Evolutionary conservation across 441 rosid genomes (phyloP), one percentile per base, ranked within the genome.

Genomic region (Populus trichocarpa): DNA sequence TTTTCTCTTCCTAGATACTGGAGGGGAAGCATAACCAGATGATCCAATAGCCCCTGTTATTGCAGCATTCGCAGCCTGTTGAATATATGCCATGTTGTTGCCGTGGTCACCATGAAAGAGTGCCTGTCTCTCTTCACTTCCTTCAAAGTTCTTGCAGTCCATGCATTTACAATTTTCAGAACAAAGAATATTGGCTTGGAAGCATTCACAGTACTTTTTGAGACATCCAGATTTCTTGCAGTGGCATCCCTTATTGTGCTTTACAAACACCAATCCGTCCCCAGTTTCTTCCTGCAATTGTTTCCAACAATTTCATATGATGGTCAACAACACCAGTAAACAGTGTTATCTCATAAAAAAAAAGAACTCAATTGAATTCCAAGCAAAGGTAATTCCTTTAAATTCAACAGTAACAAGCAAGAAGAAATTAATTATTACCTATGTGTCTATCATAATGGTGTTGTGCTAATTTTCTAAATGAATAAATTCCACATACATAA

Each of bases 191-290:
- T 93, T 89, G 33, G 98, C 98, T 81, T 93, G 98, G 87, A 88
- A 96, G 78, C 99, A 96, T 77, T 94, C 98, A 65, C 99, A 96
- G 84, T 94, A 94, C 93, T 92, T 93, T 86, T 96, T 94, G 69
- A 94, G 98, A 85, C 98, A 96, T 61, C 98, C 93, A 18, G 97
- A 91, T 83, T 92, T 96, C 90, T 89, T 93, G 80, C 98, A 96
- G 78, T 91, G 92, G 74, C 99, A 96, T 80, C 98, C 99, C 85
- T 93, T 96, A 83, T 88, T 91, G 84, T 96, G 99, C 85, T 93
- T 97, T 68, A 84, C 97, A 69, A 89, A 77, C 28, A 87, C 71
- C 80, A 88, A 71, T 42, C 86, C 83, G 72, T 92, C 89, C 67
- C 86, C 88, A 5, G 75, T 84, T 77, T 93, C 96, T 83, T 94